A percentile compares a stretch with the other conserved stretches of the same genome.
Conservation (phyloP, 116 monocot species). For the Phalaenopsis hybrid region DNA sequence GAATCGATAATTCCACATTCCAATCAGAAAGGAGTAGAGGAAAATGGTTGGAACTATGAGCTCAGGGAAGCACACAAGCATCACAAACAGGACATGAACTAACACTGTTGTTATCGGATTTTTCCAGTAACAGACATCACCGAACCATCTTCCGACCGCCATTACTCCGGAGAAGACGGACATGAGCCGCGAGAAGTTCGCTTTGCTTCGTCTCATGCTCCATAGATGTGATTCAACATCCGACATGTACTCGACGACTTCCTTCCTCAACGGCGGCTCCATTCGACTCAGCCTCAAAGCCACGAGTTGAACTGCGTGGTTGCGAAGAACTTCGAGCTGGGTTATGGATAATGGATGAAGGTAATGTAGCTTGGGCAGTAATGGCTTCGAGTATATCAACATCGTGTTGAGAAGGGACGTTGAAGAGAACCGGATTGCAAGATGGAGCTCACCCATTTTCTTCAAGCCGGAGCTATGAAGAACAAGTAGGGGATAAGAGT, state of each 20-base stretch:
- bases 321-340: slow-evolving; percentile 51
- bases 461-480: slow-evolving; percentile 61
- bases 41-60: slow-evolving; percentile 51
- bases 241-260: slow-evolving; percentile 70
- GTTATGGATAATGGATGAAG: slow-evolving; percentile 53
- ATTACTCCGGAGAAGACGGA: slow-evolving; percentile 34
- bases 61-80: slow-evolving; percentile 63
- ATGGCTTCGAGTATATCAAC: slow-evolving; percentile 44
- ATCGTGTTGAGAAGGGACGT: slow-evolving; percentile 45
- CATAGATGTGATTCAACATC: slow-evolving; percentile 71
- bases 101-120: slow-evolving; percentile 57
- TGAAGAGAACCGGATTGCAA: slow-evolving; percentile 67
- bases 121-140: slow-evolving; percentile 47
- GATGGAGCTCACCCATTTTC: slow-evolving; percentile 81
- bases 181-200: slow-evolving; percentile 63
- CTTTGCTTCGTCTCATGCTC: slow-evolving; percentile 81
- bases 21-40: slow-evolving; percentile 54
- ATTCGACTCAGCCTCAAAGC: slow-evolving; percentile 47
- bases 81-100: slow-evolving; percentile 52
- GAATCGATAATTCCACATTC: slow-evolving; percentile 57
- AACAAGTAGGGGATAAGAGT: slow-evolving; percentile 63
- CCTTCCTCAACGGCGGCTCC: slow-evolving; percentile 57
- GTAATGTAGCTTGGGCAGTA: slow-evolving; percentile 72
- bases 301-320: slow-evolving; percentile 56
- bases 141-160: slow-evolving; percentile 29